Base-by-base conservation (phyloP, 352 stramenopile species). In the Phytopythium aichiense region DNA sequence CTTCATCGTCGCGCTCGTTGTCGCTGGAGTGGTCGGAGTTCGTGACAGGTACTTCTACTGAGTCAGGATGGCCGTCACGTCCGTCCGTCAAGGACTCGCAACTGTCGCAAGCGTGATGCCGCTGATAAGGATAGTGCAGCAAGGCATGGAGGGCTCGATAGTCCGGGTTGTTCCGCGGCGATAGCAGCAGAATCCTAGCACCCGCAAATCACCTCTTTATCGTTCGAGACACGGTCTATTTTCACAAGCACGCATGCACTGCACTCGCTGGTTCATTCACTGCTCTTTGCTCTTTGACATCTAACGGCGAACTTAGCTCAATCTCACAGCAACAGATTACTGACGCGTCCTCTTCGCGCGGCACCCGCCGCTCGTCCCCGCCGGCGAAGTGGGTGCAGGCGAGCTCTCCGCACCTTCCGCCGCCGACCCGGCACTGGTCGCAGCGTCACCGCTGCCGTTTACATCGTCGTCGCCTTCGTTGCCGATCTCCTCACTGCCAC, bases 51-150 rank as follows among this genome's bases (percentile, higher is more conserved):
- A 57, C n/a, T 79, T 79, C 50, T 84, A 77, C 35, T 63, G 62
- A 9, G n/a, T 65, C 18, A 57, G 75, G 49, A 65, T 58, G 7
- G 20, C 74, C 11, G 65, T 81, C 48, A 56, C 60, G 1, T 68
- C 59, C 58, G 55, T 71, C 11, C 54, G 58, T 9, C 23, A 42
- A 31, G 70, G 56, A 0, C 54, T 81, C 22, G 48, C 7, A 7
- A 58, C 58, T 54, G 38, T 87, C 15, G 53, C 53, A 8, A 70
- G 56, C 49, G 46, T 81, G 13, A 56, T 79, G 16, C 74, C 76
- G 5, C 56, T 87, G 18, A 73, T 68, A 0, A 76, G 87, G 56
- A 81, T 88, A 58, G 77, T 85, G 38, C 72, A 84, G 22, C 70
- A 81, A 60, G 77, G 75, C 18, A 82, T 71, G 1, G 75, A 87